These are phyloP conservation scores for Aspergillus aculeatinus DNA, from an alignment of 2,329 filamentous ascomycete genomes.

Conservation along the genomic window DNA sequence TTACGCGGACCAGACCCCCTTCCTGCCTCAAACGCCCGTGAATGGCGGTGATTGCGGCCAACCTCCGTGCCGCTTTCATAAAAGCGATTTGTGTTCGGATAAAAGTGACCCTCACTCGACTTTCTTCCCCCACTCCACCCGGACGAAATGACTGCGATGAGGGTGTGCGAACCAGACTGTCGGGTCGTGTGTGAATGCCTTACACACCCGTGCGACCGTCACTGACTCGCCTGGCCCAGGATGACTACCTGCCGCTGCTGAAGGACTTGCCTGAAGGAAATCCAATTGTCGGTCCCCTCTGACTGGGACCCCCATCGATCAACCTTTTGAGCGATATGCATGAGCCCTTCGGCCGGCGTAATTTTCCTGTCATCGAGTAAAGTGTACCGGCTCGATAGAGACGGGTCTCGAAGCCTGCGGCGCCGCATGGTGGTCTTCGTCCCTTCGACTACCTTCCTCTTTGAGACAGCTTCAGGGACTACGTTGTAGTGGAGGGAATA, in stretches of 20 bases:
- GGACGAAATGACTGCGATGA: slow-evolving; percentile 16
- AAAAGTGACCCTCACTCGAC: neutral
- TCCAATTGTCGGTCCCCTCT: slow-evolving; percentile 10
- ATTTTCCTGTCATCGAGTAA: slow-evolving; percentile 1
- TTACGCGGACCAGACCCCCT: neutral
- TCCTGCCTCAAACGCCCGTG: neutral
- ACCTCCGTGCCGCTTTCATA: slow-evolving; percentile 4
- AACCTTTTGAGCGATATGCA: slow-evolving; percentile 23
- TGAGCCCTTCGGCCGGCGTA: slow-evolving; percentile 18
- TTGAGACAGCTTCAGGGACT: neutral
- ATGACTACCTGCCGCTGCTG: neutral
- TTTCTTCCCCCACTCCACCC: neutral
- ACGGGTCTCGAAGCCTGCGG: neutral
- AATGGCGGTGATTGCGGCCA: neutral
- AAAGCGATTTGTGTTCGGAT: slow-evolving; percentile 1
- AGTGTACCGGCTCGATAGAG: neutral
- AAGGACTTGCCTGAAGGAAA: slow-evolving; percentile 4
- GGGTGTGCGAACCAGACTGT: slow-evolving; percentile 30
- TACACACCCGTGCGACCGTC: slow-evolving; percentile 4
- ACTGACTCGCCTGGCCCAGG: neutral
- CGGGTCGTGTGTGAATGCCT: slow-evolving; percentile 24
- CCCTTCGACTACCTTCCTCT: slow-evolving; percentile 2
- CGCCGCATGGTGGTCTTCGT: neutral
- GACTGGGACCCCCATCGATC: slow-evolving; percentile 7
- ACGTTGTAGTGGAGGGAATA: neutral